Evolutionary conservation across 2,329 filamentous ascomycete species (phyloP).

Genomic region (Nigrospora sphaerica): DNA sequence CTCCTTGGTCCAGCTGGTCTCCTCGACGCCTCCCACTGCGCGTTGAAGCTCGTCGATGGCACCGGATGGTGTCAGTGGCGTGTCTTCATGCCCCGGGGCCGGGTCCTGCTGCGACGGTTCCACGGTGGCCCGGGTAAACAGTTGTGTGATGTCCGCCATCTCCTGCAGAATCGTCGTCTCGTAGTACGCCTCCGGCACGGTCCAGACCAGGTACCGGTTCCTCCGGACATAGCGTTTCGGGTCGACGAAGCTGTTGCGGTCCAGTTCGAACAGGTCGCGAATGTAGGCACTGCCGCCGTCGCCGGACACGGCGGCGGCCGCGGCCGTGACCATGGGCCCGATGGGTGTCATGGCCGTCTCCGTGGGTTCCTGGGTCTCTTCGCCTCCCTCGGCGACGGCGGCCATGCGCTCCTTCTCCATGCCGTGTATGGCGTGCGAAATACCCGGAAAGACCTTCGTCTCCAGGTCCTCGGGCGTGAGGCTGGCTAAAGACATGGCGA

Average conservation of each 20-base stretch:
- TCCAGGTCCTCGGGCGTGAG: constrained; percentile 1
- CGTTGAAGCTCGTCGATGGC: constrained; percentile 9
- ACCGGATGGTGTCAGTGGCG: constrained; percentile 2
- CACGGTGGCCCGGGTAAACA: constrained; percentile 2
- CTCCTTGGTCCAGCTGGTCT: constrained; percentile 10
- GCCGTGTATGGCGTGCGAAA: constrained; percentile 1
- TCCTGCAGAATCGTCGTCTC: constrained; percentile 2
- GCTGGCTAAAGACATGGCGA: constrained; percentile 3
- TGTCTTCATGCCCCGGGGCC: background rate
- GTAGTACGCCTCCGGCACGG: constrained; percentile 10
- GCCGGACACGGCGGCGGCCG: background rate
- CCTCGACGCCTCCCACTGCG: constrained; percentile 8
- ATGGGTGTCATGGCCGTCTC: constrained; percentile 3
- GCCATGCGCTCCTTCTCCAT: background rate
- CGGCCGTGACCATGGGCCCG: constrained; percentile 6
- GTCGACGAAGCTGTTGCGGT: constrained; percentile 8
- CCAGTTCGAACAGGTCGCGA: constrained; percentile 9
- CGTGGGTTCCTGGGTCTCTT: background rate
- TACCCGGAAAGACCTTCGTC: background rate
- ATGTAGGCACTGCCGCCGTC: constrained; percentile 9
- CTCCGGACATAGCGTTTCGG: constrained; percentile 10
- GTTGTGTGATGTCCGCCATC: background rate
- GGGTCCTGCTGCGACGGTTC: background rate
- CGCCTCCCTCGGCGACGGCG: too few species aligned
- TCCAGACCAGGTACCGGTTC: constrained; percentile 18